Evolutionary conservation across 2,329 filamentous ascomycete genomes (phyloP).

Genomic region (Fusarium equiseti): DNA sequence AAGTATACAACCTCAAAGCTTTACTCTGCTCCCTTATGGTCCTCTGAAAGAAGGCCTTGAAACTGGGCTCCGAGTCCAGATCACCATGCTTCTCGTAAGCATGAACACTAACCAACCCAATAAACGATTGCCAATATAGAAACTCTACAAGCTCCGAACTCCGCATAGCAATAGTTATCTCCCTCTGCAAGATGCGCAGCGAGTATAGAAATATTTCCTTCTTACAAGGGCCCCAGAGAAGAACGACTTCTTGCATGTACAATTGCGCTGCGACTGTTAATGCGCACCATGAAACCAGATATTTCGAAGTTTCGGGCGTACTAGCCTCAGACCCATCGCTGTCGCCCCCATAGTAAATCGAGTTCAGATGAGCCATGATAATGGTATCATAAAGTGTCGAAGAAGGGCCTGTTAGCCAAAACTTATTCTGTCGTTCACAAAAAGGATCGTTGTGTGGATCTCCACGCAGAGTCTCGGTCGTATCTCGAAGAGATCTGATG

Average conservation of each 20-base stretch:
- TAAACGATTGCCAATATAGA: neutral
- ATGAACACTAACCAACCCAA: neutral
- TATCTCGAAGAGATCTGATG: neutral
- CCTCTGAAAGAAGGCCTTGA: neutral
- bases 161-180: neutral
- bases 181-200: neutral
- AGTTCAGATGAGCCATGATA: conserved; percentile 1
- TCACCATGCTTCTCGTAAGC: neutral
- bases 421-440: neutral
- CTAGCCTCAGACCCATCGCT: rapidly evolving
- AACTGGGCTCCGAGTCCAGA: neutral
- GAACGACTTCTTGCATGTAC: conserved; percentile 5
- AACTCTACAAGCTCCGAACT: neutral
- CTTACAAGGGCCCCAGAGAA: neutral
- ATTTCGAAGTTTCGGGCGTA: neutral
- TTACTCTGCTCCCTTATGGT: neutral
- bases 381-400: neutral
- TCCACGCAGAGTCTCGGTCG: neutral
- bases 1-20: neutral
- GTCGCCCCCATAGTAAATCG: neutral
- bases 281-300: conserved; percentile 11
- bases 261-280: neutral
- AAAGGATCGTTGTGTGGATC: neutral
- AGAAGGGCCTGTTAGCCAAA: neutral
- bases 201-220: neutral